Evolutionary conservation across 2,329 filamentous ascomycete species (phyloP).

Genomic region (Tympanopsis confertula): DNA sequence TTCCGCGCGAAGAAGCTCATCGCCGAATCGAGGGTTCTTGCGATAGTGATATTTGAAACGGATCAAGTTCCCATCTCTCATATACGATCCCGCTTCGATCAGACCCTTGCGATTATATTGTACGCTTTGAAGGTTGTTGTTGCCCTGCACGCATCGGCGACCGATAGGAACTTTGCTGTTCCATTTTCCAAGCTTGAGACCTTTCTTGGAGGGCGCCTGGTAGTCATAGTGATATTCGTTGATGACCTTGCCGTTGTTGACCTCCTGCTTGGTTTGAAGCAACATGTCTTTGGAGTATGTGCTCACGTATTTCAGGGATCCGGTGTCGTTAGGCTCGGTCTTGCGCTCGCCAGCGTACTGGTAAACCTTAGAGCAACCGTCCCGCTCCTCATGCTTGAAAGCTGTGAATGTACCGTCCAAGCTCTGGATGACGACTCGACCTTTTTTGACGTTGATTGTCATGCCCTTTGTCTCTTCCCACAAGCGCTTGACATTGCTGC

Average conservation of each 20-base stretch:
- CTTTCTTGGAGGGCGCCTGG: constrained; percentile 14
- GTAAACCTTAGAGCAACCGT: constrained; percentile 4
- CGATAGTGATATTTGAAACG: constrained; percentile 42
- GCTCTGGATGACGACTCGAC: constrained; percentile 5
- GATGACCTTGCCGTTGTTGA: background rate
- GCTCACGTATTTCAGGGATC: constrained; percentile 27
- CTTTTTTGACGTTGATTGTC: constrained; percentile 6
- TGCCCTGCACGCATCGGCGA: constrained; percentile 32
- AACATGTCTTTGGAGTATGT: constrained; percentile 33
- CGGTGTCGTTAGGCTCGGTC: constrained; percentile 28
- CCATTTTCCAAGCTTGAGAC: constrained; percentile 8
- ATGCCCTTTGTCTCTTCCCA: constrained; percentile 13
- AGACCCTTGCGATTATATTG: constrained; percentile 39
- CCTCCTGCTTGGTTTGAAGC: constrained; percentile 13
- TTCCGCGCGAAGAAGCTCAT: constrained; percentile 42
- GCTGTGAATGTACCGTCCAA: constrained; percentile 6
- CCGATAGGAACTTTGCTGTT: constrained; percentile 24
- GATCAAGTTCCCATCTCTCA: constrained; percentile 36
- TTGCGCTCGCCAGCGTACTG: constrained; percentile 16
- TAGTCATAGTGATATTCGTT: constrained; percentile 36
- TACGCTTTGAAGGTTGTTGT: constrained; percentile 29
- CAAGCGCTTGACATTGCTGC: constrained; percentile 25
- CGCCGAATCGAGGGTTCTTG: constrained; percentile 37
- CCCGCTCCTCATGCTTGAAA: constrained; percentile 5
- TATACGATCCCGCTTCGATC: constrained; percentile 37